Evolutionary conservation across 345 rosid species (phyloP).

Genomic region (Nephelium lappaceum): DNA sequence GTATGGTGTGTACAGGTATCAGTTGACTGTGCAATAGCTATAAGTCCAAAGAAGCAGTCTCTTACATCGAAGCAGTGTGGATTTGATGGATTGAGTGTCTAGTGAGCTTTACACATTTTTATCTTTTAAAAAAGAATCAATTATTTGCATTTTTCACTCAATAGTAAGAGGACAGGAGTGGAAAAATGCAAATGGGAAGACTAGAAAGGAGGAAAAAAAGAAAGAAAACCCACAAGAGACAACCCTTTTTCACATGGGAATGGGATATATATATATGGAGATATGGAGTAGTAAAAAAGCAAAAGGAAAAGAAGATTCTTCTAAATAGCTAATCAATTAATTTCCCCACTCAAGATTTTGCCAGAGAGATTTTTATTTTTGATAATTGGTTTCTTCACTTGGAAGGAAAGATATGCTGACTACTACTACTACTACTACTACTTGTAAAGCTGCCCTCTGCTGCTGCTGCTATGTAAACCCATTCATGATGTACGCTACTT

Average conservation of each 20-base stretch:
- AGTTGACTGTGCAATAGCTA: slow-evolving; percentile 83
- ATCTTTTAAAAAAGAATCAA: neutral
- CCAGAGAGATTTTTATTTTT: neutral
- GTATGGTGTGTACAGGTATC: slow-evolving; percentile 61
- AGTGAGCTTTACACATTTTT: neutral
- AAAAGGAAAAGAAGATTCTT: slow-evolving; percentile 15
- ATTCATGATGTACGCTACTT: neutral
- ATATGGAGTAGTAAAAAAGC: slow-evolving; percentile 16
- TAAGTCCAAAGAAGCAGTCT: slow-evolving; percentile 93
- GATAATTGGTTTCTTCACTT: neutral
- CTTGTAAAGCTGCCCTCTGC: neutral
- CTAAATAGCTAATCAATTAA: neutral
- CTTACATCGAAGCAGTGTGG: slow-evolving; percentile 96
- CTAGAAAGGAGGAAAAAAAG: neutral
- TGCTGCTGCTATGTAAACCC: neutral
- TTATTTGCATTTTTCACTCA: slow-evolving; percentile 4
- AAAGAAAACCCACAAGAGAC: neutral
- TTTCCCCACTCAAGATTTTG: neutral
- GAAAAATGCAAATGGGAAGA: neutral
- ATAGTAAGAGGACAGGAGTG: slow-evolving; percentile 6
- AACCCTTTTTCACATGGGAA: slow-evolving; percentile 13
- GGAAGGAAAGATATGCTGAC: slow-evolving; percentile 11
- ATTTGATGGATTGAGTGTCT: slow-evolving; percentile 88
- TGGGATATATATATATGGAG: neutral
- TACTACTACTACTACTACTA: neutral